Evolutionary conservation across 2,329 filamentous ascomycete species (phyloP), one percentile per base, ranked within the genome.

Genomic region (Graphiopsis chlorocephala): DNA sequence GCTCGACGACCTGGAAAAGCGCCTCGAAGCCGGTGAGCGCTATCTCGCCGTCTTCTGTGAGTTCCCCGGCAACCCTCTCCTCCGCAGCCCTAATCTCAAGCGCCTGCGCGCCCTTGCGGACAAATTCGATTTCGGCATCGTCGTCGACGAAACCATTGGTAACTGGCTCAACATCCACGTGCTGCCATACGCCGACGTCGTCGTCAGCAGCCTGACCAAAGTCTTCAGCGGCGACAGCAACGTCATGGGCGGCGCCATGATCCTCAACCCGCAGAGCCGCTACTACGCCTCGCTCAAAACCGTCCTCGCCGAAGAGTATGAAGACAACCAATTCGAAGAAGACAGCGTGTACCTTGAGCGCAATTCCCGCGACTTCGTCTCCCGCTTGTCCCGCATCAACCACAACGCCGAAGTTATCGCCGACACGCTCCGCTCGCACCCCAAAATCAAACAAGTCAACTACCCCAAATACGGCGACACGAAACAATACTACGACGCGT

Each of bases 171-270:
- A 99, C 75, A 89, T 97, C 72, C 92, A 98, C 75, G 92, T 99
- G 4, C 84, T 99, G 5, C 92, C 90, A 2, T 90, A 89, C 74
- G 91, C 92, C 66, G 95, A 99, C 77, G 84, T 98, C 17, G 91
- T 98, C 5, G 94, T 97, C 64, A 97, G 92, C 81, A 96, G 92
- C 75, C 82, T 99, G 65, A 98, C 95, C 57, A 99, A 99, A 78
- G 90, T 98, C 62, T 99, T 99, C 80, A 96, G 92, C 64, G 95
- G 95, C 59, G 95, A 97, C 78, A 95, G 92, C 77, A 98, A 99
- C 77, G 95, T 99, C 70, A 98, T 98, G 94, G 95, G 93, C 65
- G 95, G 95, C 65, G 82, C 85, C 69, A 81, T 83, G 15, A 83
- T 90, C 17, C 78, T 90, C 61, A 90, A 90, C 67, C 86, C 87